These are phyloP conservation scores for Chondrus crispus DNA, from an alignment of 23 red algal genomes.

Conservation along the genomic window DNA sequence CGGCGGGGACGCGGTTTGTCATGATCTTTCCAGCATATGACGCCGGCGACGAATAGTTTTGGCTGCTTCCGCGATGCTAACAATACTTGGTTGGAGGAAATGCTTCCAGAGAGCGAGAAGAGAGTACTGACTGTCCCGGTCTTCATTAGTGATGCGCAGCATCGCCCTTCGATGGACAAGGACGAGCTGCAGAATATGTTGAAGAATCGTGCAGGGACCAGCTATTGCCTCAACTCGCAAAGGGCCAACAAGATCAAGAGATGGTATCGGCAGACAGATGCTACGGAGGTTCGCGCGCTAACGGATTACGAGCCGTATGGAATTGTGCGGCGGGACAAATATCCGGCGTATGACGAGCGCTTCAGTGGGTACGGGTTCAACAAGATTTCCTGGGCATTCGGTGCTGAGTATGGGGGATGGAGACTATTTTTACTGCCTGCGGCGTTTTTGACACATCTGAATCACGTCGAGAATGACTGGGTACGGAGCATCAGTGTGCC, in stretches of 20 bases:
- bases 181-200: slow-evolving; percentile 26
- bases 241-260: slow-evolving; percentile 49
- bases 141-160: slow-evolving; percentile 42
- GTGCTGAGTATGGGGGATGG: slow-evolving; percentile 28
- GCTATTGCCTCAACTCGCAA: slow-evolving; percentile 73
- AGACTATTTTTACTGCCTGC: slow-evolving; percentile 41
- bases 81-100: not conserved
- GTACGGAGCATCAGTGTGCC: slow-evolving; percentile 33
- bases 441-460: slow-evolving; percentile 68
- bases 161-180: slow-evolving; percentile 21
- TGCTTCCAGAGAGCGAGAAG: slow-evolving; percentile 5
- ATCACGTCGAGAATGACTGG: slow-evolving; percentile 77
- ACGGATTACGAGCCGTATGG: slow-evolving; percentile 88
- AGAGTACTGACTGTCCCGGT: slow-evolving; percentile 44
- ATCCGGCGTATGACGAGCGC: slow-evolving; percentile 77
- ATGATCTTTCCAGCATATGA: slow-evolving; percentile 79
- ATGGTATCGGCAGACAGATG: slow-evolving; percentile 40
- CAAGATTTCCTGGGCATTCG: slow-evolving; percentile 77
- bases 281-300: slow-evolving; percentile 38
- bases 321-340: slow-evolving; percentile 39
- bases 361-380: slow-evolving; percentile 97
- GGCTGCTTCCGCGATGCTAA: slow-evolving; percentile 34
- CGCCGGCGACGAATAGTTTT: slow-evolving; percentile 44
- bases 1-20: slow-evolving; percentile 68
- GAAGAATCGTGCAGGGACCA: not conserved